Conservation (phyloP, 2,329 filamentous ascomycete species). For the Chaetomium sp. region DNA sequence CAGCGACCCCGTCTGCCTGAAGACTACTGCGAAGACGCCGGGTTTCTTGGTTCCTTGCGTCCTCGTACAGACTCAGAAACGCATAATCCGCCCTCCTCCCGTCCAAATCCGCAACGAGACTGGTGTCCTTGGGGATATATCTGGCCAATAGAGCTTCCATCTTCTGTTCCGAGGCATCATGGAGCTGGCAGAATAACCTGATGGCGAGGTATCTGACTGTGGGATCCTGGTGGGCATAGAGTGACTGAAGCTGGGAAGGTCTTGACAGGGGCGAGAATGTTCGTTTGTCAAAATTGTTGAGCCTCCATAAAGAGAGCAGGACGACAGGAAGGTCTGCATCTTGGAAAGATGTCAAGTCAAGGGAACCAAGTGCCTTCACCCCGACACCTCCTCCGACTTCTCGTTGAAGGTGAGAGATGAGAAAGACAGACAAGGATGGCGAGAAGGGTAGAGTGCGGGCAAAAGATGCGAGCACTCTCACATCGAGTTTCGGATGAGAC, state of each 20-base stretch:
- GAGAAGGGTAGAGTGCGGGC: constrained; percentile 80
- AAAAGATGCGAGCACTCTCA: constrained; percentile 67
- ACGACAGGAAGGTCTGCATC: constrained; percentile 41
- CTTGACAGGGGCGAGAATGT: constrained; percentile 62
- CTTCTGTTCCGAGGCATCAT: constrained; percentile 78
- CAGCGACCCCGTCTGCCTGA: constrained; percentile 29
- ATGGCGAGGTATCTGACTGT: constrained; percentile 79
- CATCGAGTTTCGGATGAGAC: constrained; percentile 45
- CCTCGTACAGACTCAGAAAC: constrained; percentile 65
- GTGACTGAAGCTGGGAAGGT: constrained; percentile 65
- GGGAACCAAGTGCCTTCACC: constrained; percentile 15
- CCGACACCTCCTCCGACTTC: constrained; percentile 1
- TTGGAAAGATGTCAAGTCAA: constrained; percentile 31
- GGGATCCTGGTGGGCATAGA: constrained; percentile 63
- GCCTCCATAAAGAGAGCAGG: constrained; percentile 73
- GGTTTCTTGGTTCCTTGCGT: constrained; percentile 53
- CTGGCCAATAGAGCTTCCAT: constrained; percentile 69
- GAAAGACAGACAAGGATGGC: constrained; percentile 74
- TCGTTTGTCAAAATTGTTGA: constrained; percentile 74
- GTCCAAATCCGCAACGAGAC: constrained; percentile 73
- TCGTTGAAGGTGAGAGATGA: constrained; percentile 42
- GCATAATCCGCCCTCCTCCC: constrained; percentile 74
- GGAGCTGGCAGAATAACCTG: constrained; percentile 75
- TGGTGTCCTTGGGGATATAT: constrained; percentile 62
- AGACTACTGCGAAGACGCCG: constrained; percentile 47